Conservation (phyloP, 352 stramenopile species). For the Phytopythium boreale region DNA sequence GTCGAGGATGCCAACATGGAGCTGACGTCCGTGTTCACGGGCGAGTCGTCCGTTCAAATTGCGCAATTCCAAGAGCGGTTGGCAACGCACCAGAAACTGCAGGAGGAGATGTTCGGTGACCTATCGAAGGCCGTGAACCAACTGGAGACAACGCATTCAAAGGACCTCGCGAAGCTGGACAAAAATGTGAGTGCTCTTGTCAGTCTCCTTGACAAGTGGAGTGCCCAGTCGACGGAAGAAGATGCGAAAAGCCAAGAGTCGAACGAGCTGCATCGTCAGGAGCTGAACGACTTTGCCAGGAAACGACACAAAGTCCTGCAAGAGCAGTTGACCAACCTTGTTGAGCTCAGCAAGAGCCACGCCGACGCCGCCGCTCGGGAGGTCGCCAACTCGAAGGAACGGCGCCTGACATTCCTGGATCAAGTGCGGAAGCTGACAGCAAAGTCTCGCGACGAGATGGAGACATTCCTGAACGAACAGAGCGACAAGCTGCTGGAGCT, state of each 20-base stretch:
- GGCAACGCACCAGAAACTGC: conserved; percentile 43
- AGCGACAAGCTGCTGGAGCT: conserved; percentile 44
- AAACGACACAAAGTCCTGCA: conserved; percentile 28
- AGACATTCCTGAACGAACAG: conserved; percentile 38
- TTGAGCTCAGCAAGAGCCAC: conserved; percentile 32
- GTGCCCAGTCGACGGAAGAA: conserved; percentile 16
- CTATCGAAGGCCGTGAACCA: conserved; percentile 41
- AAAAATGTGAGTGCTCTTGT: conserved; percentile 29
- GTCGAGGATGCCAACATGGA: conserved; percentile 49
- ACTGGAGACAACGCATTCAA: conserved; percentile 40
- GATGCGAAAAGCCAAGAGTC: conserved; percentile 12
- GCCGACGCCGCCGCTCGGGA: conserved; percentile 25
- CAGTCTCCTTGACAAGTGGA: conserved; percentile 26
- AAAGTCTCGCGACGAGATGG: conserved; percentile 28
- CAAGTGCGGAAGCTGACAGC: conserved; percentile 24
- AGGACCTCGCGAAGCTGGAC: conserved; percentile 37
- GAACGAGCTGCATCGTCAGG: conserved; percentile 17
- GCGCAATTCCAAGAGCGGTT: conserved; percentile 42
- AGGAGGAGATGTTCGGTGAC: conserved; percentile 42
- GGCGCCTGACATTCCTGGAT: conserved; percentile 27
- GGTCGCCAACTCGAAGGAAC: conserved; percentile 23
- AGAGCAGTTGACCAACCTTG: conserved; percentile 25
- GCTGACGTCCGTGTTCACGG: conserved; percentile 39
- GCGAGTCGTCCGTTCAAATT: conserved; percentile 41
- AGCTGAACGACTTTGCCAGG: conserved; percentile 21